Evolutionary conservation across 2,329 filamentous ascomycete genomes (phyloP), one percentile per base, ranked within the genome.

Genomic region (Fusarium sp.): DNA sequence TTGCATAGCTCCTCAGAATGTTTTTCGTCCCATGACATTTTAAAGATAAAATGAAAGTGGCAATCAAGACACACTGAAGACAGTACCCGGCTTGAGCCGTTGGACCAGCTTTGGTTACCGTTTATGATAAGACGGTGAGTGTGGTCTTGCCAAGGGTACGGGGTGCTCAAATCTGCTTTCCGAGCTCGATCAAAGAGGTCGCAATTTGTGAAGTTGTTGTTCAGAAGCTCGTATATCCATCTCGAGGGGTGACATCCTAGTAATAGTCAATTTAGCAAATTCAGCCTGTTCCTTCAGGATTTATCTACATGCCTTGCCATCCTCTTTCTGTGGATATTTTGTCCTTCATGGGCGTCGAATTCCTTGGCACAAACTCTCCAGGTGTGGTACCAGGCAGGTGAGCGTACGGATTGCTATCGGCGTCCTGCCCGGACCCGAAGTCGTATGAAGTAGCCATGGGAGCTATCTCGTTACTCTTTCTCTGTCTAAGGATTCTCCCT

Each of bases 11-110:
- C 57, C 4, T 67, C 56, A 6, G 46, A 33, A n/a, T 75, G 69
- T 3, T 60, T 46, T 14, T 69, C 61, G 4, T 75, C 69, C 72
- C 75, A 78, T 9, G 63, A 52, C 54, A 76, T 72, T 21, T 71
- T 76, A 63, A 79, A 75, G 46, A 79, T 69, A 47, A 79, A 78
- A 60, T 79, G 77, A 31, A 76, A 77, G 46, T 77, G 75, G 45
- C 77, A 79, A 41, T 76, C 73, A 11, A 77, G 66, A 52, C 77
- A 79, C 9, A 79, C 69, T 3, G 76, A 69, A 5, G 77, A 78
- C 2, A 79, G 49, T 3, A 74, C 29, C 3, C 68, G 69, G 7
- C 57, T 67, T 6, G 66, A 69, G 2, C 53, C 36, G 25, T 70
- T 69, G 2, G 56, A 66, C 29, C 68, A 74, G 57, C 70, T 77